Percentiles rank a stretch among this genome's conserved stretches.
Evolutionary conservation across 805 yeast species (phyloP).

Genomic region (Sugiyamaella chiloensis): DNA sequence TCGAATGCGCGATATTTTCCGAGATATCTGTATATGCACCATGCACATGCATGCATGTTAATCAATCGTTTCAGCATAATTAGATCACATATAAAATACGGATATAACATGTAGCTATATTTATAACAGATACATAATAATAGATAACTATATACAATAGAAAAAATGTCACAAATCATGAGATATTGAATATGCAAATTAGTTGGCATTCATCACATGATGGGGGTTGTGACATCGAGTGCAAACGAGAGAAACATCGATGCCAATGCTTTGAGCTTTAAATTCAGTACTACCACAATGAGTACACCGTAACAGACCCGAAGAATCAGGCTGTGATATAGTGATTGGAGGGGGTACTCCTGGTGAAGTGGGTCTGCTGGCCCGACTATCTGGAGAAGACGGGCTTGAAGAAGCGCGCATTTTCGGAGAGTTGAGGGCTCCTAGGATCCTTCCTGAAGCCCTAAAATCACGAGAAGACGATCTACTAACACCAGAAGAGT

Average conservation of each 20-base stretch:
- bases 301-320: background rate
- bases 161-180: too few species aligned
- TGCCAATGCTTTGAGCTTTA: slow-evolving; percentile 6
- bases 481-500: background rate
- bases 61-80: too few species aligned
- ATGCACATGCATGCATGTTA: too few species aligned
- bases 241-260: slow-evolving; percentile 5
- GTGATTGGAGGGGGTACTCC: background rate
- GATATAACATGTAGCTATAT: too few species aligned
- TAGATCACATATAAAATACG: too few species aligned
- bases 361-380: background rate
- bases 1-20: too few species aligned
- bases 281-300: slow-evolving; percentile 8
- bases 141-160: too few species aligned
- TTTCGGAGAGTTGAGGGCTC: slow-evolving; percentile 6
- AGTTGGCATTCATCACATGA: background rate
- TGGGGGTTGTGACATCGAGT: background rate
- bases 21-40: background rate
- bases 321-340: background rate
- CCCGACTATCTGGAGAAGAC: background rate
- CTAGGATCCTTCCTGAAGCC: slow-evolving; percentile 3
- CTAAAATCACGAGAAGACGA: slow-evolving; percentile 5
- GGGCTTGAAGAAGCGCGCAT: slow-evolving; percentile 11
- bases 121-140: too few species aligned
- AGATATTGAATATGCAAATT: too few species aligned